A percentile compares a stretch with the other conserved stretches of the same genome.
Evolutionary conservation across 106 monocot genomes (phyloP).

Genomic region (Hemerocallis citrina): DNA sequence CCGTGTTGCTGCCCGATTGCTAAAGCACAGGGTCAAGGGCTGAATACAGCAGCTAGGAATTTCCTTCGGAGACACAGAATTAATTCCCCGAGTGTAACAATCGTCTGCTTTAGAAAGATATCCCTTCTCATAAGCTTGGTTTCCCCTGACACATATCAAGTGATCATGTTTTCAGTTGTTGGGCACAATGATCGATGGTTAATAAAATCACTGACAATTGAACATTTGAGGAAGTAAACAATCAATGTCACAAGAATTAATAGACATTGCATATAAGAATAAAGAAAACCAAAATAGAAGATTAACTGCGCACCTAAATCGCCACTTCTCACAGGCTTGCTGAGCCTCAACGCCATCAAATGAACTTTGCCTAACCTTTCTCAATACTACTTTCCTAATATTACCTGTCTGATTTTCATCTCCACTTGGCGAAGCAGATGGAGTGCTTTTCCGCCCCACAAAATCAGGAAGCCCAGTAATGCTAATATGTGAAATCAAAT

Average conservation of each 20-base stretch:
- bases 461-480: constrained; percentile 12
- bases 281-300: not conserved
- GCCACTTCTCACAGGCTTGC: constrained; percentile 91
- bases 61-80: constrained; percentile 41
- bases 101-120: constrained; percentile 79
- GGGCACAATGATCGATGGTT: not conserved
- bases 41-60: constrained; percentile 29
- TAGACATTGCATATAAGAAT: not conserved
- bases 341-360: constrained; percentile 21
- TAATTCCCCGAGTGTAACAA: constrained; percentile 72
- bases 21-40: constrained; percentile 78
- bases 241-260: not conserved
- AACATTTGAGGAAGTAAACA: not conserved
- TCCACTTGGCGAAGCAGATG: not conserved
- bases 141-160: constrained; percentile 92
- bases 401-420: constrained; percentile 11
- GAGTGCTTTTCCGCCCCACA: constrained; percentile 1
- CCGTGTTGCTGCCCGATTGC: constrained; percentile 90
- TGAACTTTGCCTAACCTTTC: constrained; percentile 8
- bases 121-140: constrained; percentile 83
- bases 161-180: too few species aligned
- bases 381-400: constrained; percentile 19
- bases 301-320: constrained; percentile 47
- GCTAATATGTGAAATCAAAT: constrained; percentile 19
- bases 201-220: too few species aligned